Evolutionary conservation across 2,329 filamentous ascomycete species (phyloP).

Genomic region (Xenoacremonium recifei): DNA sequence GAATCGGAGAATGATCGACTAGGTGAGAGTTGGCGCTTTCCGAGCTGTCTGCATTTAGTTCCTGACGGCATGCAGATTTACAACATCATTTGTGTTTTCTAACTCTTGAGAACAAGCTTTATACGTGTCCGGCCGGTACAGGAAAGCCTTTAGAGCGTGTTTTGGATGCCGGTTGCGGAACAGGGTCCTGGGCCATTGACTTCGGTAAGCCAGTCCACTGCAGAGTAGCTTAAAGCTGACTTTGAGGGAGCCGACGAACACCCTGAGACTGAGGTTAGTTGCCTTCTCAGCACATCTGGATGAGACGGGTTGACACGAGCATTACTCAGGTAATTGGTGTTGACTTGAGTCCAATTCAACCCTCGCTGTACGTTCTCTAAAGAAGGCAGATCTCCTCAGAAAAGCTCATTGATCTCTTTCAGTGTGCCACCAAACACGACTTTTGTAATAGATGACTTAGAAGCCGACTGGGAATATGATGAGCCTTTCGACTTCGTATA

Average conservation of each 20-base stretch:
- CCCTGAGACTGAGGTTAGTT: constrained; percentile 10
- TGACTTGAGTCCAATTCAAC: constrained; percentile 16
- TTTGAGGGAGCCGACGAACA: constrained; percentile 13
- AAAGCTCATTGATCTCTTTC: background rate
- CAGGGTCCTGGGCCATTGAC: constrained; percentile 15
- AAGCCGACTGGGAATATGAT: constrained; percentile 23
- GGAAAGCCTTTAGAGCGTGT: constrained; percentile 4
- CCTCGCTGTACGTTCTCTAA: constrained; percentile 11
- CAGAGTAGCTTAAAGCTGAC: constrained; percentile 12
- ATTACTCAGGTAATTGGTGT: constrained; percentile 15
- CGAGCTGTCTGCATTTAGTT: no score
- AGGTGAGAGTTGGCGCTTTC: background rate
- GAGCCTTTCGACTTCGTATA: constrained; percentile 26
- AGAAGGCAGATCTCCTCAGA: no score
- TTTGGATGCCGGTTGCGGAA: constrained; percentile 14
- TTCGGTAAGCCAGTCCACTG: constrained; percentile 11
- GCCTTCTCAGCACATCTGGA: no score
- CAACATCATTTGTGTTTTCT: constrained; percentile 13
- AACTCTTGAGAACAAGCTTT: constrained; percentile 6
- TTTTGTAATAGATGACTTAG: constrained; percentile 26
- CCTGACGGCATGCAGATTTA: constrained; percentile 7
- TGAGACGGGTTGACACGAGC: no score
- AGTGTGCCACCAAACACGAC: constrained; percentile 20
- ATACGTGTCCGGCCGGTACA: constrained; percentile 4
- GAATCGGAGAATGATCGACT: constrained; percentile 13